Conservation (phyloP, 495 filamentous ascomycete genomes). For the Tuber borchii region DNA sequence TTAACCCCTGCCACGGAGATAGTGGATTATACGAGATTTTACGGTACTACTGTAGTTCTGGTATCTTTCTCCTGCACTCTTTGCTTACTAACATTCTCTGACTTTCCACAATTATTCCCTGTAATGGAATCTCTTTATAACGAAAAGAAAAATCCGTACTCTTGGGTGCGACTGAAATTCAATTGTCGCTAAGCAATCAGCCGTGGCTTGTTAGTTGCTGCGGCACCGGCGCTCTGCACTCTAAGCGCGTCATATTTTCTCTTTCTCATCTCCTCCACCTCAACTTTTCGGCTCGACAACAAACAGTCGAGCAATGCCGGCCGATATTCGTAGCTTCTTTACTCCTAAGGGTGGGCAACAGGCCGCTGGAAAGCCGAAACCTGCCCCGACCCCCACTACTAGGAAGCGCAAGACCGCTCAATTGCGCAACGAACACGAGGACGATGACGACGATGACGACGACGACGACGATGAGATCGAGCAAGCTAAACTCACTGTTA, state of each 20-base stretch:
- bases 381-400: slow-evolving; percentile 17
- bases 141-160: too few species aligned
- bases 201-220: not conserved
- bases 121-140: too few species aligned
- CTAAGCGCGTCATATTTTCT: not conserved
- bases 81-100: too few species aligned
- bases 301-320: slow-evolving; percentile 52
- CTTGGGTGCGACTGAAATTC: too few species aligned
- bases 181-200: not conserved
- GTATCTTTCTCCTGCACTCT: too few species aligned
- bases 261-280: not conserved
- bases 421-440: slow-evolving; percentile 31
- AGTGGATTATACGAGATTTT: too few species aligned
- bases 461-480: slow-evolving; percentile 50
- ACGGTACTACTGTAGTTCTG: too few species aligned
- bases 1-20: too few species aligned
- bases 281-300: not conserved
- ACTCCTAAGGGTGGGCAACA: slow-evolving; percentile 52
- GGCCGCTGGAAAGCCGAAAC: slow-evolving; percentile 42
- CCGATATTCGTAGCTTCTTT: slow-evolving; percentile 78
- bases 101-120: too few species aligned
- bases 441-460: slow-evolving; percentile 48
- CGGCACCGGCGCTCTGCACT: not conserved
- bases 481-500: slow-evolving; percentile 44
- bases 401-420: slow-evolving; percentile 47